Base-by-base conservation (phyloP, 208 protist genomes). In the Leishmania lainsoni region DNA sequence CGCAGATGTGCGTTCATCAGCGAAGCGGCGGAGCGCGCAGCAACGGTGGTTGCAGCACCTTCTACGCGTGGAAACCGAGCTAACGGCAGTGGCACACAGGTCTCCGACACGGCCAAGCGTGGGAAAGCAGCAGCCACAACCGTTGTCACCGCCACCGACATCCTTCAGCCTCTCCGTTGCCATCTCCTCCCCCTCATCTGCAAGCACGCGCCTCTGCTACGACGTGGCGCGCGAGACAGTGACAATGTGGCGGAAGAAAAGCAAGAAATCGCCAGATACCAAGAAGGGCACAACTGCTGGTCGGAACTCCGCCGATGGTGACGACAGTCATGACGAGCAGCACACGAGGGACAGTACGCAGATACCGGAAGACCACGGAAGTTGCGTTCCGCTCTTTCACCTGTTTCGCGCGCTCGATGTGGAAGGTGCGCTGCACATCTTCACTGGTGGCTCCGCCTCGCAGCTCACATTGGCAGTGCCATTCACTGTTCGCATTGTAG, bases 401-500 rank as follows among this genome's bases (percentile, higher is more conserved):
- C 42, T 29, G 73, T 82, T 81, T n/a, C 59, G 65, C 1, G 20
- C 12, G 0, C 26, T 86, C 8, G 42, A 29, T 49, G 78, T 86
- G 29, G 65, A 75, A 42, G 82, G 73, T 22, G 82, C 48, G 29
- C 16, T 82, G n/a, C 82, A 75, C 16, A 59, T 83, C 9, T 54
- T 73, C 42, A 73, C 48, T 32, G 42, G 20, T 9, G 16, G 32
- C 39, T 59, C 48, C 6, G 35, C 16, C n/a, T 51, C 65, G 52
- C 17, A 63, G 20, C 52, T 51, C n/a, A 8, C 54, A 42, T 35
- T 76, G 69, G 58, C 14, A 16, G 42, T 95, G 35, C 85, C 89
- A 1, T 80, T 95, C 75, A 59, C 65, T 49, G 75, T 92, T 29
- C 54, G 81, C 61, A 32, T 97, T 48, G 81, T 85, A 0, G 52